Base-by-base conservation (phyloP, 805 yeast genomes). In the Hanseniaspora meyeri region DNA sequence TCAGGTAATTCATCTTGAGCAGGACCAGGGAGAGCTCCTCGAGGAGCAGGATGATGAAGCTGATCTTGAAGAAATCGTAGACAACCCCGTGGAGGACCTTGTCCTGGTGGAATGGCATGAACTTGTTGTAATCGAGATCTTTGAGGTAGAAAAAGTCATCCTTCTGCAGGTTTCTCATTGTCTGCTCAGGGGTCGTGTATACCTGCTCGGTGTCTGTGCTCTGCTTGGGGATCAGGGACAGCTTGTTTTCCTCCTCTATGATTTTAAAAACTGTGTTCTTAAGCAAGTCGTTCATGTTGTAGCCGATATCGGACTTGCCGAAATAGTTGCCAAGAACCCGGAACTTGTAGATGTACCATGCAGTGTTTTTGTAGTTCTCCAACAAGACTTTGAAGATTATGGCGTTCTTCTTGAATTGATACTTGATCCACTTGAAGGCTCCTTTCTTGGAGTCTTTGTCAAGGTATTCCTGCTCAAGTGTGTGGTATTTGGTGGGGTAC, bases 331-430 rank as follows among this genome's bases (percentile, higher is more conserved):
- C 17, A 7, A 29, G 40, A 2, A 53, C 27, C 17, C 47, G 48
- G 32, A 46, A 53, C 24, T 53, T 53, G 24, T 46, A 32, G 11
- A 53, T 46, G 31, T 53, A 53, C 57, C 57, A 53, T 2, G 51
- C 57, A 8, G 57, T 53, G 19, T 53, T 53, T 39, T 45, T 53
- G 27, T 53, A 53, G 19, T 53, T 53, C 16, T 31, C 49, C 16
- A 53, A 4, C 11, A 53, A 32, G n/a, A 53, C 46, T 29, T 46
- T 45, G 31, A 53, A 53, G 3, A 46, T 32, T n/a, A 46, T 45
- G 10, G 31, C 32, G 34, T 53, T 53, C n/a, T 39, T 53, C 16
- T 46, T 53, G 36, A 31, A 53, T 24, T 53, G 57, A 19, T 46
- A 46, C 19, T 53, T 53, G 16, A 39, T n/a, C 51, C 51, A 53